phyloP scores from a whole-genome alignment of 2,329 filamentous ascomycete genomes.

The Ampelomyces quisqualis region DNA sequence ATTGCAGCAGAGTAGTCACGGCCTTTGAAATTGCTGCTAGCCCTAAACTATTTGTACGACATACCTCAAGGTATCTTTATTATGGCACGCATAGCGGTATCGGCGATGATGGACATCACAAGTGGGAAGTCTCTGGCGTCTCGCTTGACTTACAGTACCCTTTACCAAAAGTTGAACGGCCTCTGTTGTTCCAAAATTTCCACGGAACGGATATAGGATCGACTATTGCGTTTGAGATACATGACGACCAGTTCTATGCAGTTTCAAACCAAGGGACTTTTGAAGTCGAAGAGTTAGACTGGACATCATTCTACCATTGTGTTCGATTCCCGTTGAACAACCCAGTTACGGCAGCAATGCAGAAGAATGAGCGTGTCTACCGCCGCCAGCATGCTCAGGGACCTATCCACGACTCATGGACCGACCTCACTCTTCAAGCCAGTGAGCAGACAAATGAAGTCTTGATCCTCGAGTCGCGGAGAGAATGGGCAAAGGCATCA shows the following conservation, averaged over 20 bases:
- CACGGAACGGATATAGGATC: constrained; percentile 66
- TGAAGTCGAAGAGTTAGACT: constrained; percentile 64
- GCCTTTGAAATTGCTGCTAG: constrained; percentile 28
- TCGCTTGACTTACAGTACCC: constrained; percentile 43
- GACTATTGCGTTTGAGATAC: constrained; percentile 70
- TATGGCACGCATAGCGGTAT: constrained; percentile 64
- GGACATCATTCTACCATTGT: constrained; percentile 69
- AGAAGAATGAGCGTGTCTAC: constrained; percentile 58
- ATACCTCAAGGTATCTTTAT: constrained; percentile 62
- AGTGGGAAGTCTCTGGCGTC: constrained; percentile 62
- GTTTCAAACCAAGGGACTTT: constrained; percentile 66
- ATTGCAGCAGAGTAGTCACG: constrained; percentile 43
- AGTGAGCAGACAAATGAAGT: constrained; percentile 61
- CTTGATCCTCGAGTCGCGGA: constrained; percentile 66
- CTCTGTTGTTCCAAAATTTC: constrained; percentile 58
- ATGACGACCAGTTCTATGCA: constrained; percentile 66
- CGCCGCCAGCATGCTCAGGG: constrained; percentile 68
- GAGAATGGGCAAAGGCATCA: constrained; percentile 61
- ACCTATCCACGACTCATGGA: constrained; percentile 73
- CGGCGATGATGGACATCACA: constrained; percentile 56
- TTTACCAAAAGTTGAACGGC: constrained; percentile 44
- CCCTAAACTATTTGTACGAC: constrained; percentile 66
- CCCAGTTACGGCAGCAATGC: constrained; percentile 45
- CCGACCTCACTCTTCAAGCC: constrained; percentile 61
- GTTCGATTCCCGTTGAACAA: constrained; percentile 60